Percentiles rank a stretch among this genome's conserved stretches.
Evolutionary conservation across 1,139 yeast species (phyloP).

Genomic region (Scheffersomyces illinoinensis): DNA sequence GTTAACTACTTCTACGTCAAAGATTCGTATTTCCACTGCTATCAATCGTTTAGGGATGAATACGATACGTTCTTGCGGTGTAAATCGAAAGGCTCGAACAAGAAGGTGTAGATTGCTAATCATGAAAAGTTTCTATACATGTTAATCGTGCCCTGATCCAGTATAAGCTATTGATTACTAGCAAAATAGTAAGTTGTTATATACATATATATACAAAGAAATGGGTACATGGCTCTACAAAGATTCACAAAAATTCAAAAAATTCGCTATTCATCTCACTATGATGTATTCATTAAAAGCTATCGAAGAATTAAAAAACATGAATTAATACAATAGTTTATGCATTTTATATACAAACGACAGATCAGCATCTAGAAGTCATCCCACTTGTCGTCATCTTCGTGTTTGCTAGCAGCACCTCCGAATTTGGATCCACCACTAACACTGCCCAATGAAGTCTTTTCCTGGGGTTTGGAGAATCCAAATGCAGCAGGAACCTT

Average conservation of each 20-base stretch:
- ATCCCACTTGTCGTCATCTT: slow-evolving; percentile 47
- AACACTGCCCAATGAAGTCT: slow-evolving; percentile 57
- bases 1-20: slow-evolving; percentile 50
- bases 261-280: neutral
- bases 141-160: neutral
- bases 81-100: neutral
- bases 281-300: neutral
- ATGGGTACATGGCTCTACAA: neutral
- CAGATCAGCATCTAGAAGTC: slow-evolving; percentile 28
- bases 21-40: slow-evolving; percentile 54
- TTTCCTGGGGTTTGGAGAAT: slow-evolving; percentile 56
- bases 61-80: slow-evolving; percentile 18
- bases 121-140: neutral
- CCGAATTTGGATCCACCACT: slow-evolving; percentile 31
- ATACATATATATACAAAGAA: neutral
- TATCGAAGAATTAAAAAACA: neutral
- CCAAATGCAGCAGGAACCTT: slow-evolving; percentile 72
- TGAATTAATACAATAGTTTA: neutral
- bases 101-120: neutral
- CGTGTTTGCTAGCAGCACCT: slow-evolving; percentile 19
- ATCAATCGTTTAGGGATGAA: slow-evolving; percentile 42
- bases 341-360: neutral
- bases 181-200: neutral
- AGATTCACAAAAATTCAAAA: no score
- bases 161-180: neutral